Base-by-base conservation (phyloP, 176 grass and related monocot genomes). In the Hyparrhenia diplandra region DNA sequence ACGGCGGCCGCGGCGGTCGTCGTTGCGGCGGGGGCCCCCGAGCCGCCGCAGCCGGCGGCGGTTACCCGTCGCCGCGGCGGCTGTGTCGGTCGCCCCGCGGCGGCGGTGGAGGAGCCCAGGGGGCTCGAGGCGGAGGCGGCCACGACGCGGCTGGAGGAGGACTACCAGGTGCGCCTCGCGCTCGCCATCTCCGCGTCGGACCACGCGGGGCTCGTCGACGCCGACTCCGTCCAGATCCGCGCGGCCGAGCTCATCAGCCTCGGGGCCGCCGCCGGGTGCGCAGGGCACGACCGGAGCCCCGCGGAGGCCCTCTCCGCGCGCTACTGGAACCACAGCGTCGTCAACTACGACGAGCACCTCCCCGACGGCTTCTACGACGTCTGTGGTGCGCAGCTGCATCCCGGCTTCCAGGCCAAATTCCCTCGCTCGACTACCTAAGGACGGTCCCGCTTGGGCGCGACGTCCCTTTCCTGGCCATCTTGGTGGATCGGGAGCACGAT, bases 201-300 rank as follows among this genome's bases (percentile, higher is more conserved):
- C 79, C 96, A 91, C 59, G 89, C 88, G 64, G 96, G 92, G 10
- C 74, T 95, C 13, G 87, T 95, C 71, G 96, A 99, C 77, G 82
- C 92, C 3, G 96, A 99, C 86, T 93, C 88, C 65, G 90, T 99
- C n/a, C 96, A 99, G 86, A 95, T 99, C 78, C 92, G 92, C 55
- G 96, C 82, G 0, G 96, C 96, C 16, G 94, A 99, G 90, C 90
- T 89, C 72, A 99, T 95, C 78, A 99, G 96, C 86, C 85, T 99
- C 13, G 92, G 92, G 5, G 49, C 29, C 7, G 74, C 21, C 7
- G 74, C 16, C 10, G 45, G 64, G n/a, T n/a, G n/a, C 12, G 12
- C 3, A 12, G 36, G 36, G 13, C 39, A 25, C n/a, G 85, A 85
- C 76, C 74, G 80, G 69, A 85, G 59, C 36, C 78, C 80, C 55